Conservation (phyloP, 495 filamentous ascomycete genomes). For the Cercophora samala region DNA sequence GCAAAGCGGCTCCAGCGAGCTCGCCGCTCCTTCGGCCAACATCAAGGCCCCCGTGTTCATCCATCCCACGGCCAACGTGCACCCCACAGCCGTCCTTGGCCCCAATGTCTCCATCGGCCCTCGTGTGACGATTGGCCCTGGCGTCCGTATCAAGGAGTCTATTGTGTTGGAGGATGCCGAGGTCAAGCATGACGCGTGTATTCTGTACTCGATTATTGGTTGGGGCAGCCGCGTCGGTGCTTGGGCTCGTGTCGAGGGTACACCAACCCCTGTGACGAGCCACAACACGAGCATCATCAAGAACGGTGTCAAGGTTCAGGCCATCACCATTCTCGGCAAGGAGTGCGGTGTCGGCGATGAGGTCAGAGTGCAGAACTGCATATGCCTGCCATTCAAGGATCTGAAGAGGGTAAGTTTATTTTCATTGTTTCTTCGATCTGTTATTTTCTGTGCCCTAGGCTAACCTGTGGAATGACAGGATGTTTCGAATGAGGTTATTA, state of each 20-base stretch:
- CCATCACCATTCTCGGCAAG: constrained; percentile 96
- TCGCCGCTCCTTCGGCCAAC: constrained; percentile 78
- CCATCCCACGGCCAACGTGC: constrained; percentile 88
- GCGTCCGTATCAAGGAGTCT: constrained; percentile 89
- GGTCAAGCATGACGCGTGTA: constrained; percentile 95
- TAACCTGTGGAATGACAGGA: constrained; percentile 51
- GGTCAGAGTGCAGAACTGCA: constrained; percentile 95
- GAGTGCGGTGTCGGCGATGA: constrained; percentile 95
- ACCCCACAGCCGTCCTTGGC: constrained; percentile 93
- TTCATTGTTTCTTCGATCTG: neutral
- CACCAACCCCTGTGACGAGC: constrained; percentile 80
- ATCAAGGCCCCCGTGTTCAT: constrained; percentile 96
- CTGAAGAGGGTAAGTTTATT: constrained; percentile 79
- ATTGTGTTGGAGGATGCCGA: constrained; percentile 95
- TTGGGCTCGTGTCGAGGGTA: constrained; percentile 97
- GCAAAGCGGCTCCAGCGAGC: constrained; percentile 77
- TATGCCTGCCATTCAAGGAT: constrained; percentile 97
- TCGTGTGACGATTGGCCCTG: constrained; percentile 76
- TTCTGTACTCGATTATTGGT: constrained; percentile 94
- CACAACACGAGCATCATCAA: constrained; percentile 94
- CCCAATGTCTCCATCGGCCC: constrained; percentile 96
- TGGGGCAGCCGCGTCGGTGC: constrained; percentile 95
- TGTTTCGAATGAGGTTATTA: constrained; percentile 93
- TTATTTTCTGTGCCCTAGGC: neutral
- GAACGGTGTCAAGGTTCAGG: constrained; percentile 97